A percentile compares a stretch with the other conserved stretches of the same genome.
Conservation (phyloP, 371 early-diverging fungal species). For the Blakeslea trispora region DNA sequence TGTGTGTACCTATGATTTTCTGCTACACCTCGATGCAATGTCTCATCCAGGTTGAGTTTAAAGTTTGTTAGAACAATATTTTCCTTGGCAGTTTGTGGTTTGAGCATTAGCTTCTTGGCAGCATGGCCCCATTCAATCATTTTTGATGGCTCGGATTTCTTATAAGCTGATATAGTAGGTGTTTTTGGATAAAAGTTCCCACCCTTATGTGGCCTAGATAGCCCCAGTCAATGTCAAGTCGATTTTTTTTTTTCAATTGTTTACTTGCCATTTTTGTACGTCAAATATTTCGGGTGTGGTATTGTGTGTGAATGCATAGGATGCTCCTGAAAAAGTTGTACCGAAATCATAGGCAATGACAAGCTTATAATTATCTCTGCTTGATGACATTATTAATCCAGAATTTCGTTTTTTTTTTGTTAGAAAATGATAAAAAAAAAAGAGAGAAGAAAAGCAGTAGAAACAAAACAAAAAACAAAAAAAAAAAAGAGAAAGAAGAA, state of each 20-base stretch:
- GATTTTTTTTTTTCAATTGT: too few species aligned
- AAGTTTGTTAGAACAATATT: slow-evolving; percentile 53
- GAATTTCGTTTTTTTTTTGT: too few species aligned
- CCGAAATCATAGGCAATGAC: slow-evolving; percentile 56
- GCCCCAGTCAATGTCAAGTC: too few species aligned
- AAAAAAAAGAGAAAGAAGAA: too few species aligned
- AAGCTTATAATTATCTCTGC: slow-evolving; percentile 40
- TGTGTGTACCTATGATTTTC: slow-evolving; percentile 42
- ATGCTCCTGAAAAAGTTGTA: slow-evolving; percentile 58
- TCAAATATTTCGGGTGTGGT: slow-evolving; percentile 52
- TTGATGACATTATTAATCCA: slow-evolving; percentile 3
- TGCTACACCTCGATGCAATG: slow-evolving; percentile 37
- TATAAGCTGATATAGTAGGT: slow-evolving; percentile 49
- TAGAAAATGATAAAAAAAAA: too few species aligned
- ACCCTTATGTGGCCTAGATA: slow-evolving; percentile 54
- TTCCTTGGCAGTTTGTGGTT: slow-evolving; percentile 54
- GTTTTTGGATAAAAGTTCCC: slow-evolving; percentile 56
- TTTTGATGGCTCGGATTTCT: slow-evolving; percentile 30
- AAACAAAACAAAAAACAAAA: too few species aligned
- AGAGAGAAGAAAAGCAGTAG: too few species aligned
- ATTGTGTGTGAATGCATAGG: slow-evolving; percentile 58
- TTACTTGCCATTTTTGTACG: slow-evolving; percentile 57
- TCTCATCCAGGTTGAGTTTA: slow-evolving; percentile 56
- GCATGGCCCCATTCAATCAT: slow-evolving; percentile 56
- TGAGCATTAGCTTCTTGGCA: slow-evolving; percentile 50